Evolutionary conservation across 768 basidiomycete species (phyloP).

Genomic region (Trametes cinnabarina): DNA sequence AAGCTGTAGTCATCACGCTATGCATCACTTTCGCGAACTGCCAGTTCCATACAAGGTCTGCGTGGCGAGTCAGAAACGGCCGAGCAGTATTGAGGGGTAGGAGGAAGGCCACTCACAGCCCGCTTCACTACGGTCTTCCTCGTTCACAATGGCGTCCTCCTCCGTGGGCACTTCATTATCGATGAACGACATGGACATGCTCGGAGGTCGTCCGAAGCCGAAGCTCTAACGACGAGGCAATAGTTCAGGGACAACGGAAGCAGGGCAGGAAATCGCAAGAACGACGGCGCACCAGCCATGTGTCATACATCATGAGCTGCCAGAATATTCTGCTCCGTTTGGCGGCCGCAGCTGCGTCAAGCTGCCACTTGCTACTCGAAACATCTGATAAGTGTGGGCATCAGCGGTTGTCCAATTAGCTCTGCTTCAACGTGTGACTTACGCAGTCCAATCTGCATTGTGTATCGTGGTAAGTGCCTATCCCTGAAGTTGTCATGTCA

Average conservation of each 20-base stretch:
- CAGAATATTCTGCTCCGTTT: conserved; percentile 63
- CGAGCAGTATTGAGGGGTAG: not conserved
- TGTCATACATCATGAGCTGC: conserved; percentile 62
- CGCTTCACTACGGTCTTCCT: conserved; percentile 37
- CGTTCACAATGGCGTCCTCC: conserved; percentile 26
- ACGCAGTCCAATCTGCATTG: conserved; percentile 17
- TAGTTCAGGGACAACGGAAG: too few species aligned
- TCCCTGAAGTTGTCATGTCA: not conserved
- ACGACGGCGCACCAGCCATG: conserved; percentile 56
- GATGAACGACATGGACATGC: conserved; percentile 47
- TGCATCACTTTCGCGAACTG: conserved; percentile 55
- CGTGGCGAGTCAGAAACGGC: not conserved
- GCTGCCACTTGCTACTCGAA: conserved; percentile 58
- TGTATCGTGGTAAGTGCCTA: conserved; percentile 17
- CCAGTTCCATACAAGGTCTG: conserved; percentile 58
- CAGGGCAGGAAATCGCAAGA: too few species aligned
- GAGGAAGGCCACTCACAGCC: conserved; percentile 46
- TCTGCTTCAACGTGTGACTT: too few species aligned
- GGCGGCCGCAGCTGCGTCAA: conserved; percentile 46
- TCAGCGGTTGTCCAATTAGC: too few species aligned
- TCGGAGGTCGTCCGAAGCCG: conserved; percentile 57
- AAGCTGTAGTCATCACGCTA: conserved; percentile 46
- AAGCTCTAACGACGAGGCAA: conserved; percentile 46
- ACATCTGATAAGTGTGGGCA: conserved; percentile 59
- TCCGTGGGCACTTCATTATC: conserved; percentile 55